Conservation (phyloP, 2,329 filamentous ascomycete genomes). For the Fusarium sp. region DNA sequence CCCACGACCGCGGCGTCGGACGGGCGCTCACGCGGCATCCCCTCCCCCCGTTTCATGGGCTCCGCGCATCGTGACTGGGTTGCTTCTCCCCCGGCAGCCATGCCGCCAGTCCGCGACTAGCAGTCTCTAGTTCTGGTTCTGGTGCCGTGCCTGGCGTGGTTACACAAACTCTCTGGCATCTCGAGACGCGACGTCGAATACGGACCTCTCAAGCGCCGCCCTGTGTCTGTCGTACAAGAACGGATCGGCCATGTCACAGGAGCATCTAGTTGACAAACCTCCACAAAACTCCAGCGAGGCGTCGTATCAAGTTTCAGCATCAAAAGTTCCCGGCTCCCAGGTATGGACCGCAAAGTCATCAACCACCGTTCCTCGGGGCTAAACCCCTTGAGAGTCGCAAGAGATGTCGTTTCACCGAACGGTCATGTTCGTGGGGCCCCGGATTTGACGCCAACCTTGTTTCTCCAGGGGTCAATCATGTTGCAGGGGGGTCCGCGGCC, state of each 20-base stretch:
- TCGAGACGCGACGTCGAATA: not conserved
- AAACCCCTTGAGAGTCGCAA: slow-evolving; percentile 2
- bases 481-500: not conserved
- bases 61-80: not conserved
- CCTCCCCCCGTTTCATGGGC: not conserved
- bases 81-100: slow-evolving; percentile 7
- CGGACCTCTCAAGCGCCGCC: not conserved
- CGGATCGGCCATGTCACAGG: too few species aligned
- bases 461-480: not conserved
- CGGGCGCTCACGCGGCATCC: too few species aligned
- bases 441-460: not conserved
- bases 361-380: not conserved
- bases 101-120: not conserved
- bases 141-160: slow-evolving; percentile 13
- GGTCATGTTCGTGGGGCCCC: not conserved
- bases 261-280: too few species aligned
- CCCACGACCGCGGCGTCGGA: not conserved
- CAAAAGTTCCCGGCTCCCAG: not conserved
- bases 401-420: slow-evolving; percentile 4
- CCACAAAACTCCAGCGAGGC: not conserved
- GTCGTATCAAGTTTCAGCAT: not conserved
- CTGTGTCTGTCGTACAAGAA: too few species aligned
- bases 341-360: not conserved
- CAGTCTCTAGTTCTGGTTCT: not conserved
- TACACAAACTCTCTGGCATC: slow-evolving; percentile 1